A percentile compares a stretch with the other conserved stretches of the same genome.
Evolutionary conservation across 2,329 filamentous ascomycete genomes (phyloP).

Genomic region (Bipolaris bicolor): DNA sequence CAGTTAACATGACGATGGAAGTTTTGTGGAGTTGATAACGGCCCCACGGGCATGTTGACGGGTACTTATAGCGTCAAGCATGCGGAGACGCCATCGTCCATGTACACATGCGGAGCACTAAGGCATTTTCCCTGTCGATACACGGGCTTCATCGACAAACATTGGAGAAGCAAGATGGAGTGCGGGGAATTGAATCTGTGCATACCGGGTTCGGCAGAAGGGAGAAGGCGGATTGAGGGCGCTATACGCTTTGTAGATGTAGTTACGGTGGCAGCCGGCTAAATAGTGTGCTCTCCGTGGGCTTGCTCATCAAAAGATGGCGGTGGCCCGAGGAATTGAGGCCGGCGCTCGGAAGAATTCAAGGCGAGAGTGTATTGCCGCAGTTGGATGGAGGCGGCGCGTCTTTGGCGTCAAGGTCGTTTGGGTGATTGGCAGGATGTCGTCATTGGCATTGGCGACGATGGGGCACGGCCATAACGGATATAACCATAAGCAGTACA

Average conservation of each 20-base stretch:
- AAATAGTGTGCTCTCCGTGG: slow-evolving; percentile 21
- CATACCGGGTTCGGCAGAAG: slow-evolving; percentile 20
- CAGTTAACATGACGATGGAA: slow-evolving; percentile 28
- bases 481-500: background rate
- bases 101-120: slow-evolving; percentile 7
- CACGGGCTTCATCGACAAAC: slow-evolving; percentile 7
- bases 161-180: slow-evolving; percentile 21
- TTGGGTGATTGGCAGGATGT: background rate
- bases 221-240: slow-evolving; percentile 22
- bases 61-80: slow-evolving; percentile 25
- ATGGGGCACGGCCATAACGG: background rate
- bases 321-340: background rate
- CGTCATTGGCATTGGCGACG: slow-evolving; percentile 5
- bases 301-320: background rate
- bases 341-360: background rate
- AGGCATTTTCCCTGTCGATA: slow-evolving; percentile 22
- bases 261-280: slow-evolving; percentile 33
- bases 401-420: background rate
- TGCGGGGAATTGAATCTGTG: slow-evolving; percentile 21
- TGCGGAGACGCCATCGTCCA: slow-evolving; percentile 8
- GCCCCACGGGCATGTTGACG: background rate
- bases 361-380: background rate
- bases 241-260: slow-evolving; percentile 25
- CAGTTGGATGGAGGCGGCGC: background rate
- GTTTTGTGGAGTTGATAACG: slow-evolving; percentile 3